Base-by-base conservation (phyloP, 768 basidiomycete genomes). In the Lactarius hengduanensis region DNA sequence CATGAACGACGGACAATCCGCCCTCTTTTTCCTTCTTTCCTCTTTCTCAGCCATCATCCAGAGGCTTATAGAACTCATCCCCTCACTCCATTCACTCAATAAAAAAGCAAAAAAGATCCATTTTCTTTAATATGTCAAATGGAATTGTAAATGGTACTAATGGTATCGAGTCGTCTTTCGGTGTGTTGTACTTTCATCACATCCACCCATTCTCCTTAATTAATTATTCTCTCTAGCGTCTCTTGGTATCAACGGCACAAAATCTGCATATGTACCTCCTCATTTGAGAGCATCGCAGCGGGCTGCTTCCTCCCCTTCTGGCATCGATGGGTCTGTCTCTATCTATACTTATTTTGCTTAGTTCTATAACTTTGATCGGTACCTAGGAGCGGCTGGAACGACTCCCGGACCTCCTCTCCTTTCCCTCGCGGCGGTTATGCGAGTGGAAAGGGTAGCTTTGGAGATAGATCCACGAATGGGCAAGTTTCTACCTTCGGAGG, bases 241-340 rank as follows among this genome's bases (percentile, higher is more conserved):
- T 81, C 88, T 92, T 75, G 84, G 87, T 75, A 84, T 92, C 77
- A 84, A 83, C 73, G 82, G 81, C 67, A 72, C 79, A 72, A 90
- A 86, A 83, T 84, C 89, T 74, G 84, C 92, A 69, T 94, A 94
- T 82, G 90, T 94, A 74, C 92, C 92, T 72, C 92, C 92, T 72
- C 92, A 94, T 76, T 77, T 92, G 83, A 91, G 92, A 83, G 84
- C 82, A 78, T 77, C 82, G 85, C 91, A 91, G 88, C 90, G 90
- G 85, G 88, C 90, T 84, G 86, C 86, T 77, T 84, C 89, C 72
- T 78, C 81, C 67, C 72, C 82, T 64, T 71, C 74, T 53, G 62
- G 72, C 58, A 61, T 71, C 67, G 86, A 84, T 76, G 87, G 83
- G 89, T 90, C 75, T 63, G 82, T 70, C 68, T 69, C 36, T 70